Evolutionary conservation across 1,284 basidiomycete species (phyloP).

Genomic region (Cystobasidium slooffiae): DNA sequence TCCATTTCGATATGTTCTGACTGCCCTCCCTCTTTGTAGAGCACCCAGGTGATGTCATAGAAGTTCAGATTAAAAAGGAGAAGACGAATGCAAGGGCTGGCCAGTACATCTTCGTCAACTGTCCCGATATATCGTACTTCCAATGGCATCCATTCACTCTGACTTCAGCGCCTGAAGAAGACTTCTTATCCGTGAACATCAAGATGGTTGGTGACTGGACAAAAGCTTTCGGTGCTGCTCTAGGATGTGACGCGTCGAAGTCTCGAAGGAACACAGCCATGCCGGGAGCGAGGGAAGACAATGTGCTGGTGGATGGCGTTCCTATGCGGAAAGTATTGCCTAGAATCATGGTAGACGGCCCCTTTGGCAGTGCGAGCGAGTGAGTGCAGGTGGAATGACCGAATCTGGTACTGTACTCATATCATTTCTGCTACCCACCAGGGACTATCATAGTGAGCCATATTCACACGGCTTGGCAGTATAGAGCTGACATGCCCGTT

Average conservation of each 20-base stretch:
- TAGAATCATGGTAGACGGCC: constrained; percentile 70
- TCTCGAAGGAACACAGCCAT: constrained; percentile 55
- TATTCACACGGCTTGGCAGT: background rate
- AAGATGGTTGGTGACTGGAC: constrained; percentile 87
- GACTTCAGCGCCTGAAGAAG: constrained; percentile 78
- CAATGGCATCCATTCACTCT: constrained; percentile 94
- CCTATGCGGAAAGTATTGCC: constrained; percentile 74
- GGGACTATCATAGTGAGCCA: constrained; percentile 29
- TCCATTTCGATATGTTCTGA: background rate
- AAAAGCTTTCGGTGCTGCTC: constrained; percentile 69
- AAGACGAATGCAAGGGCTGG: constrained; percentile 63
- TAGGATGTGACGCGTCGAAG: constrained; percentile 74
- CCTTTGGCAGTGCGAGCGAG: constrained; percentile 52
- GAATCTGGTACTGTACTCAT: background rate
- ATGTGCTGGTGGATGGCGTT: constrained; percentile 60
- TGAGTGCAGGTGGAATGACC: background rate
- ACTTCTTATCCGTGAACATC: constrained; percentile 87
- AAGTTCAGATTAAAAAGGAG: constrained; percentile 92
- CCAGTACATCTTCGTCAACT: constrained; percentile 74
- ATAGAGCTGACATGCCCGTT: background rate
- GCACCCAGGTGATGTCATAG: constrained; percentile 85
- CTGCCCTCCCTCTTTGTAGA: constrained; percentile 57
- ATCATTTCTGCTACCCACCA: background rate
- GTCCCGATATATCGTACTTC: constrained; percentile 86
- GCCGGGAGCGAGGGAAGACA: constrained; percentile 59